Base-by-base conservation (phyloP, 345 rosid genomes). In the Cardamine chenopodiifolia region DNA sequence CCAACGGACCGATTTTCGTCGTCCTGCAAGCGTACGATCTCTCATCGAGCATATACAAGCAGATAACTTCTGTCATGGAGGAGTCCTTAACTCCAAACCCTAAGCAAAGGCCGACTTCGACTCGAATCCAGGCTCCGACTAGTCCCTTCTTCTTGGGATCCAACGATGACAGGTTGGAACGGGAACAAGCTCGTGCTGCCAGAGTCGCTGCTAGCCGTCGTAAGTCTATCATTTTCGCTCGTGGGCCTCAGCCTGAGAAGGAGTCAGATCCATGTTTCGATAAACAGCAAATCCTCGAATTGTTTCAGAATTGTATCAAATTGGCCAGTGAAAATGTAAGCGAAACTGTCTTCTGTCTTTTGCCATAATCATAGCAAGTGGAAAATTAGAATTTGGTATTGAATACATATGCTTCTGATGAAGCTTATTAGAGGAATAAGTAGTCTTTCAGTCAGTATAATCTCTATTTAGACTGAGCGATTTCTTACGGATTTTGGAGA, bases 321-420 rank as follows among this genome's bases (percentile, higher is more conserved):
- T 85, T 94, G 68, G 97, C 97, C 32, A 90, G 96, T 68, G 97
- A 91, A 85, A 94, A 94, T 77, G 97, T 94, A 48, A 48, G 85
- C 66, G 6, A 34, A 28, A 35, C 18, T 28, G 5, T 20, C 34
- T 55, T 75, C 6, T 68, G 1, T 44, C 44, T 22, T 11, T 28
- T 0, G 15, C 35, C 55, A 1, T 40, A 37, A 10, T 19, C 20
- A 6, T 37, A 63, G 28, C 13, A 7, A 29, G 18, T 39, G 17
- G 17, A 18, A 59, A 29, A 35, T n/a, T 44, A 0, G 39, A 35
- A 17, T 17, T 56, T 66, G 47, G 17, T 17, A 2, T 19, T 52
- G 69, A 69, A 20, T 72, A 13, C 1, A 17, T 15, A 15, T 11
- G 35, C 26, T 50, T 71, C 11, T 50, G 48, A 32, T 44, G 66